These are phyloP conservation scores for Lachnellula occidentalis DNA, from an alignment of 2,329 filamentous ascomycete genomes.

Conservation along the genomic window DNA sequence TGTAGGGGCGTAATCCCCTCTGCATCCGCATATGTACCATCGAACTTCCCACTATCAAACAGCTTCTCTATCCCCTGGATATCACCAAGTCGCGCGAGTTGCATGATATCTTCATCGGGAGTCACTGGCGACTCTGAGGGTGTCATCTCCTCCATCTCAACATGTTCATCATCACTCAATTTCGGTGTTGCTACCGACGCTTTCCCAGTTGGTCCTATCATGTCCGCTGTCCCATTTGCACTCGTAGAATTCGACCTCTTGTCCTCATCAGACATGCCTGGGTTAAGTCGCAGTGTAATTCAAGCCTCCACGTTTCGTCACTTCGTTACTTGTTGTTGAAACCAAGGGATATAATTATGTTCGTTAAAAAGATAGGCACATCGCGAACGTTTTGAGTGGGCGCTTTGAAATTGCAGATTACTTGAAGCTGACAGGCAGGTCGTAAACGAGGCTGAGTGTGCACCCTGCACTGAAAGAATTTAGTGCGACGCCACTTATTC, in stretches of 20 bases:
- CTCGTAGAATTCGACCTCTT: constrained; percentile 10
- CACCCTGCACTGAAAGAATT: neutral
- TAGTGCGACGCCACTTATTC: neutral
- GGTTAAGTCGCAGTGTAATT: neutral
- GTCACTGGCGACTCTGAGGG: constrained; percentile 16
- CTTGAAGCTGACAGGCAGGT: constrained; percentile 3
- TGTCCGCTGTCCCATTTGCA: constrained; percentile 10
- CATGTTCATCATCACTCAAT: constrained; percentile 39
- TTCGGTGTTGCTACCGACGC: constrained; percentile 47
- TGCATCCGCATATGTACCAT: constrained; percentile 77
- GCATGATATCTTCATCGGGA: constrained; percentile 82
- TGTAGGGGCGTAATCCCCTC: constrained; percentile 95
- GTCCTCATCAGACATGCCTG: constrained; percentile 22
- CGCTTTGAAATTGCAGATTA: neutral
- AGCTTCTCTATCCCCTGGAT: constrained; percentile 81
- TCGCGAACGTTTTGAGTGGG: neutral
- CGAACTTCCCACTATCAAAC: constrained; percentile 75
- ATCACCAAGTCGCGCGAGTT: constrained; percentile 84
- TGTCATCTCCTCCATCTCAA: constrained; percentile 31
- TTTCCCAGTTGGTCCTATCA: constrained; percentile 46
- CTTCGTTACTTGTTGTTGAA: neutral
- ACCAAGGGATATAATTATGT: neutral
- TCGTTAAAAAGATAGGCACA: no score
- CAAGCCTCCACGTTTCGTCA: neutral
- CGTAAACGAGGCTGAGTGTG: constrained; percentile 11